phyloP scores from a whole-genome alignment of 2,329 filamentous ascomycete genomes.

The Apiospora sp. region DNA sequence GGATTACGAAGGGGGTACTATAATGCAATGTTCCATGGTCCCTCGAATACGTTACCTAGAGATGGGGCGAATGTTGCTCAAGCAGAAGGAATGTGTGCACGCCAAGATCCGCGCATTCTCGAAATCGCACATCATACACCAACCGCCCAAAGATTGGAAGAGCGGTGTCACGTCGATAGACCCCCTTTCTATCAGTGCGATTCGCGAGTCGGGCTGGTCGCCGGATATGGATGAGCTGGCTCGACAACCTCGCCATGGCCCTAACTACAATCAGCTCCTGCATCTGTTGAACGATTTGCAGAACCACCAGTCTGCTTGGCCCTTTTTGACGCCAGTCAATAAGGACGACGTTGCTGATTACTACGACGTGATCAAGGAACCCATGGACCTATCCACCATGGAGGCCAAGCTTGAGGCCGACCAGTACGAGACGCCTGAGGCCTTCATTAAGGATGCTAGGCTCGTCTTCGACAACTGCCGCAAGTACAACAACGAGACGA shows the following conservation, averaged over 20 bases:
- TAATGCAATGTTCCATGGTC: slow-evolving; percentile 99
- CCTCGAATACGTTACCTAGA: slow-evolving; percentile 95
- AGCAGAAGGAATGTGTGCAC: slow-evolving; percentile 94
- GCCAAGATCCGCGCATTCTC: slow-evolving; percentile 94
- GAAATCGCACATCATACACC: slow-evolving; percentile 86
- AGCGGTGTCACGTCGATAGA: slow-evolving; percentile 79
- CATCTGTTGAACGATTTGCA: slow-evolving; percentile 94
- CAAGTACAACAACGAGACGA: slow-evolving; percentile 95
- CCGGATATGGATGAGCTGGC: slow-evolving; percentile 98
- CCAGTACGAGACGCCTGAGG: slow-evolving; percentile 88
- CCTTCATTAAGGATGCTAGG: slow-evolving; percentile 88
- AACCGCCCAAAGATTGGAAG: slow-evolving; percentile 86
- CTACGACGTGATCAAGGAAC: slow-evolving; percentile 97
- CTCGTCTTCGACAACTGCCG: slow-evolving; percentile 95
- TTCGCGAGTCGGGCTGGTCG: slow-evolving; percentile 92
- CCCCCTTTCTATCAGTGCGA: slow-evolving; percentile 84
- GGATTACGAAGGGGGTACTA: slow-evolving; percentile 97
- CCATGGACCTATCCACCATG: slow-evolving; percentile 97
- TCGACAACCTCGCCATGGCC: slow-evolving; percentile 91
- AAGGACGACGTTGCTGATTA: slow-evolving; percentile 98
- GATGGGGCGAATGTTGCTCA: slow-evolving; percentile 89
- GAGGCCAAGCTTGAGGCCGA: slow-evolving; percentile 94
- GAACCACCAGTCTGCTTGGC: slow-evolving; percentile 93
- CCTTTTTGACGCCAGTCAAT: slow-evolving; percentile 92
- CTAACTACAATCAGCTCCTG: slow-evolving; percentile 93